Percentiles rank a stretch among this genome's conserved stretches.
Evolutionary conservation across 345 rosid genomes (phyloP).

Genomic region (Pseudoturritis turrita): DNA sequence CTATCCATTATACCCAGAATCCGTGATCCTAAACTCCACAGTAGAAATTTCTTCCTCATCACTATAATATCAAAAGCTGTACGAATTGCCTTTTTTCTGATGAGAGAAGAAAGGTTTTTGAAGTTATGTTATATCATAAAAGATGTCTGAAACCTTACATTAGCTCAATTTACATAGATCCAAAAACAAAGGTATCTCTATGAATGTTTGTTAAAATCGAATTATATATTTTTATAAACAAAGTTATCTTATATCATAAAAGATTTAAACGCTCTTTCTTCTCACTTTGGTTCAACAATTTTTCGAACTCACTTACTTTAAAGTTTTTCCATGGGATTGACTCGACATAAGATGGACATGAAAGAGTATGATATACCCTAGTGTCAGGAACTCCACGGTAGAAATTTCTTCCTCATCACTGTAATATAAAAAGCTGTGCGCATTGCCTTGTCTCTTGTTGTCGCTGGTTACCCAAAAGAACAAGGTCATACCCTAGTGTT

Average conservation of each 20-base stretch:
- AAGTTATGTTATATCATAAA: background rate
- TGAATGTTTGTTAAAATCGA: background rate
- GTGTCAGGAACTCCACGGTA: background rate
- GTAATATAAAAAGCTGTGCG: background rate
- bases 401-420: background rate
- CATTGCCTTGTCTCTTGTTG: background rate
- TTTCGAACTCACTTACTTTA: too few species aligned
- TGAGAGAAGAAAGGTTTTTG: background rate
- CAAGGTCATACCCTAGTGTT: background rate
- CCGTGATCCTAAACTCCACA: background rate
- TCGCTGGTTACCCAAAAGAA: too few species aligned
- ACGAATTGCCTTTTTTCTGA: background rate
- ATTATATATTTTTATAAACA: too few species aligned
- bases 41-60: background rate
- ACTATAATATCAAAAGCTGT: background rate
- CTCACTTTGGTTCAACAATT: too few species aligned
- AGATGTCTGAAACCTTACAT: background rate
- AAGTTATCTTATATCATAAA: too few species aligned
- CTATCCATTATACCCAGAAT: slow-evolving; percentile 14
- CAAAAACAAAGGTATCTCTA: background rate
- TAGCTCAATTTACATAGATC: background rate
- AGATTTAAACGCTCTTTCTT: too few species aligned
- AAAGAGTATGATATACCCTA: background rate
- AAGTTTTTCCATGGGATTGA: too few species aligned
- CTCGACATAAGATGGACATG: too few species aligned